Conservation (phyloP, 1,139 yeast genomes). For the Zygosaccharomyces pseudobailii region DNA sequence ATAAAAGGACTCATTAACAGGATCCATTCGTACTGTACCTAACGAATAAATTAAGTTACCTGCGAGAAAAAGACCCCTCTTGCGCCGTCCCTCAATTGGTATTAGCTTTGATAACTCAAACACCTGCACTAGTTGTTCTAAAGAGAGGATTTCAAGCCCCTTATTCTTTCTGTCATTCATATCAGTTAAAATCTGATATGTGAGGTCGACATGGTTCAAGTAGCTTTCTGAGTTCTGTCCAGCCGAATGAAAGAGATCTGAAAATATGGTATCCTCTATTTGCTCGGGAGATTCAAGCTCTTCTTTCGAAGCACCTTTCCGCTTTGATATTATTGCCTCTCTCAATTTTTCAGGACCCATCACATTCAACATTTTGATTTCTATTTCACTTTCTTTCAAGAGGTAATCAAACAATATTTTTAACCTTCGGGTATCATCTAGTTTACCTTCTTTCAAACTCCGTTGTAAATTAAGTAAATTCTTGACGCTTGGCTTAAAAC, state of each 20-base stretch:
- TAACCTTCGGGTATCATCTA: slow-evolving; percentile 9
- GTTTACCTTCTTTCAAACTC: slow-evolving; percentile 6
- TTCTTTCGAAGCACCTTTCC: slow-evolving; percentile 1
- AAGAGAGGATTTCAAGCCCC: slow-evolving; percentile 12
- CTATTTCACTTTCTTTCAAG: slow-evolving; percentile 23
- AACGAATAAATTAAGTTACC: slow-evolving; percentile 27
- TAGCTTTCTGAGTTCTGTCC: slow-evolving; percentile 7
- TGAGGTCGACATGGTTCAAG: slow-evolving; percentile 18
- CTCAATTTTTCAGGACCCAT: slow-evolving; percentile 14
- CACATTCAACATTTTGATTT: slow-evolving; percentile 19
- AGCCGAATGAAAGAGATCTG: slow-evolving; percentile 8
- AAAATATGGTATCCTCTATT: slow-evolving; percentile 10
- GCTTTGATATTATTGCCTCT: not conserved
- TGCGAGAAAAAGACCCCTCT: slow-evolving; percentile 24
- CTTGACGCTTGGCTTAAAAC: slow-evolving; percentile 21
- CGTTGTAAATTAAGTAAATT: slow-evolving; percentile 16
- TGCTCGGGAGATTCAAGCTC: slow-evolving; percentile 10
- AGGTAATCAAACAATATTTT: slow-evolving; percentile 21
- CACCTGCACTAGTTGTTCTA: slow-evolving; percentile 25
- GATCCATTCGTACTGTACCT: slow-evolving; percentile 32
- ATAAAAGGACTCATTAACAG: slow-evolving; percentile 34
- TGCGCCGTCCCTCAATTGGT: slow-evolving; percentile 15
- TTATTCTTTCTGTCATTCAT: slow-evolving; percentile 9
- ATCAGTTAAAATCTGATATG: slow-evolving; percentile 18
- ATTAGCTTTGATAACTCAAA: slow-evolving; percentile 28